These are phyloP conservation scores for Colletotrichum sp. DNA, from an alignment of 2,329 filamentous ascomycete genomes.

Conservation along the genomic window DNA sequence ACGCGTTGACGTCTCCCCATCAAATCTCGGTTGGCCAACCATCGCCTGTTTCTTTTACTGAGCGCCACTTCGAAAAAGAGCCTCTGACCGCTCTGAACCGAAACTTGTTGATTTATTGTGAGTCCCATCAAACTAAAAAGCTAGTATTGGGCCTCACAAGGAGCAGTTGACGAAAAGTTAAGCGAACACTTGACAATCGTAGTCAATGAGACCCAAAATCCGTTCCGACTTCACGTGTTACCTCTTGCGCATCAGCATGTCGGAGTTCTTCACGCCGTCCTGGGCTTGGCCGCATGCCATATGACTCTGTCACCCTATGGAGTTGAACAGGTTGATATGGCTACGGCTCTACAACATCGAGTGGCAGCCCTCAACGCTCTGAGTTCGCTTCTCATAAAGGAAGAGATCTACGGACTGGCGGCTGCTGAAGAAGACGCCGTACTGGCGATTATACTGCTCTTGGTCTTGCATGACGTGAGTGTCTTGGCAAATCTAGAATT, in stretches of 20 bases:
- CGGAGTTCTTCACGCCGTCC: constrained; percentile 29
- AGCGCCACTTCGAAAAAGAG: background rate
- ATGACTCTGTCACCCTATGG: constrained; percentile 22
- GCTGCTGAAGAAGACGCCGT: constrained; percentile 26
- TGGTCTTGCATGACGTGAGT: constrained; percentile 30
- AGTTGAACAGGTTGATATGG: constrained; percentile 6
- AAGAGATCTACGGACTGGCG: constrained; percentile 15
- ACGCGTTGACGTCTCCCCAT: background rate
- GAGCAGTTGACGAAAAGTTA: constrained; percentile 24
- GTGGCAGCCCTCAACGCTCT: constrained; percentile 26
- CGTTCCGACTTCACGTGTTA: constrained; percentile 26
- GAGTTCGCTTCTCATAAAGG: constrained; percentile 22
- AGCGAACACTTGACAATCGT: constrained; percentile 25
- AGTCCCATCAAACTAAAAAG: background rate
- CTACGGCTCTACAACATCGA: constrained; percentile 25
- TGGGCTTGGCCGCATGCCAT: constrained; percentile 30
- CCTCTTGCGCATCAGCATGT: constrained; percentile 28
- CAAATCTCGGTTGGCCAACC: background rate
- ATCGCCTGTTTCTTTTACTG: background rate
- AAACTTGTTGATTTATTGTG: background rate
- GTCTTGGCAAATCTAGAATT: background rate
- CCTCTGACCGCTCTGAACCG: background rate
- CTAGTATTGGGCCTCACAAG: background rate
- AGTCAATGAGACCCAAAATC: constrained; percentile 23
- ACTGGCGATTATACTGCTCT: constrained; percentile 27